Evolutionary conservation across 306 rosid genomes (phyloP), one percentile per base, ranked within the genome.

Genomic region (Amphicarpaea edgeworthii): DNA sequence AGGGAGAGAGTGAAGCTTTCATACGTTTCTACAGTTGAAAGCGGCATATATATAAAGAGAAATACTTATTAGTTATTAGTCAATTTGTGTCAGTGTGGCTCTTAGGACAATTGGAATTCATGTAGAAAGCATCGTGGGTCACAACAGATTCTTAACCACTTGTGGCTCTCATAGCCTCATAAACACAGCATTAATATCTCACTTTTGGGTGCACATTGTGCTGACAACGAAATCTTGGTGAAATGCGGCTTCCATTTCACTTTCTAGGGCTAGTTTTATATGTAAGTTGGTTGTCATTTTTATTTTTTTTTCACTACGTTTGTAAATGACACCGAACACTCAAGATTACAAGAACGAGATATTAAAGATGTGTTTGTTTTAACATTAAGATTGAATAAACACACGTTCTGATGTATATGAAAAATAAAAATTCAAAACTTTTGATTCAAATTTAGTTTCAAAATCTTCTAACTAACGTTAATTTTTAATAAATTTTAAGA

Each of bases 1-100:
- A 28, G 8, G 54, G 38, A 46, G 55, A 26, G 66, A 24, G 75
- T 58, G 30, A 50, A 64, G 32, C 3, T 65, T 79, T 74, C 21
- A 82, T 30, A 73, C 82, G 79, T 69, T 82, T 72, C 55, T 78
- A 69, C 41, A 16, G 32, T 58, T 47, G 82, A 83, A 83, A 80
- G 85, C 79, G 69, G 79, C 83, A 40, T 74, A 5, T 30, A 20
- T 57, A 60, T 40, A 19, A n/a, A n/a, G n/a, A 23, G 51, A 68
- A 30, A 60, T 40, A n/a, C n/a, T n/a, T n/a, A n/a, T n/a, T n/a
- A n/a, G n/a, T n/a, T n/a, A 75, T 16, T 38, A 12, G 65, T 83
- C 86, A 77, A 73, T 82, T 72, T 50, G 5, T 68, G 68, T 79
- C 47, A 55, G 12, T 77, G 12, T 77, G 80, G 26, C 28, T 43